Evolutionary conservation across 2,329 filamentous ascomycete genomes (phyloP).

Genomic region (Metarhizium rileyi): DNA sequence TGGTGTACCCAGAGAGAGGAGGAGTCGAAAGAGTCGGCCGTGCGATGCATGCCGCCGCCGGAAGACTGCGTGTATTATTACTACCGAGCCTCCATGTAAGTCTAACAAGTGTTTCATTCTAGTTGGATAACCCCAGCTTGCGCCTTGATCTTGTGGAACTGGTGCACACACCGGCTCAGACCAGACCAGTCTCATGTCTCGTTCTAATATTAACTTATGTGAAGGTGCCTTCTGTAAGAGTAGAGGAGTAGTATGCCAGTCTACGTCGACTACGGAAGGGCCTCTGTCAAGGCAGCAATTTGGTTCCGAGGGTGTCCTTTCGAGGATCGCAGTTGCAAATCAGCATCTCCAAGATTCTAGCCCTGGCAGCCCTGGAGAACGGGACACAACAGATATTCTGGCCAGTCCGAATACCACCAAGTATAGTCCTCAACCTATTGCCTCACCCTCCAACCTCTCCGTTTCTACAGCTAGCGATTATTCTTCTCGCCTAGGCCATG

Average conservation of each 20-base stretch:
- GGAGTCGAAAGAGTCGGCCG: conserved; percentile 36
- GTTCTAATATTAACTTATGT: not conserved
- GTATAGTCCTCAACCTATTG: conserved; percentile 3
- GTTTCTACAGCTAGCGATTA: conserved; percentile 1
- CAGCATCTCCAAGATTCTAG: not conserved
- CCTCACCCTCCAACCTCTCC: conserved; percentile 1
- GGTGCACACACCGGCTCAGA: not conserved
- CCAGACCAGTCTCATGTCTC: not conserved
- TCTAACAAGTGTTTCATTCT: not conserved
- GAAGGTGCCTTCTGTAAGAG: conserved; percentile 25
- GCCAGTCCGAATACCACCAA: conserved; percentile 5
- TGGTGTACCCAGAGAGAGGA: conserved; percentile 27
- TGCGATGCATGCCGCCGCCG: conserved; percentile 35
- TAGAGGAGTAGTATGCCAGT: conserved; percentile 23
- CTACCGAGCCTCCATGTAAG: conserved; percentile 34
- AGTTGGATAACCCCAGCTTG: not conserved
- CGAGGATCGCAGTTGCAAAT: not conserved
- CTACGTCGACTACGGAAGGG: conserved; percentile 13
- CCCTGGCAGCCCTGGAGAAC: not conserved
- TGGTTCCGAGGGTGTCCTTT: not conserved
- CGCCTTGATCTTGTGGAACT: not conserved
- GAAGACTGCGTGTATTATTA: conserved; percentile 38
- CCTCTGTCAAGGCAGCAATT: conserved; percentile 1
- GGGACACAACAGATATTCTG: not conserved
- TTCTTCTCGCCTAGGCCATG: conserved; percentile 1